Percentiles rank a stretch among this genome's conserved stretches.
Conservation (phyloP, 2,329 filamentous ascomycete genomes). For the Cyphellophora europaea region DNA sequence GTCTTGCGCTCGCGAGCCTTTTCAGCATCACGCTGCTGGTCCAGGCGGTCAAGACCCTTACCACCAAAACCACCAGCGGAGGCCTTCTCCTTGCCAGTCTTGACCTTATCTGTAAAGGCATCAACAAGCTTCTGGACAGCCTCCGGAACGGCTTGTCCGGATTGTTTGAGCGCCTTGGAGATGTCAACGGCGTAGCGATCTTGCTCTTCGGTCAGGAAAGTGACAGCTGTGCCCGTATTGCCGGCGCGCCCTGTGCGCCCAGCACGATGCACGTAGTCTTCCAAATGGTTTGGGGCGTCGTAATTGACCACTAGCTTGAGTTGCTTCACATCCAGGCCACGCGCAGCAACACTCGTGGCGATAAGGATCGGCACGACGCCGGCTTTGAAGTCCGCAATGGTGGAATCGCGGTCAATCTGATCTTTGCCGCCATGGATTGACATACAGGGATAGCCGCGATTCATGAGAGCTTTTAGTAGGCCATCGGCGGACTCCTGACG, state of each 20-base stretch:
- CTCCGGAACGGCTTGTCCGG: slow-evolving; percentile 73
- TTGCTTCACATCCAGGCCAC: slow-evolving; percentile 91
- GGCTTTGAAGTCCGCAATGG: slow-evolving; percentile 86
- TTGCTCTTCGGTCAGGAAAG: slow-evolving; percentile 84
- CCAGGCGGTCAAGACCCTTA: slow-evolving; percentile 83
- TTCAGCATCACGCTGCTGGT: slow-evolving; percentile 81
- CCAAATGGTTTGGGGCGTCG: slow-evolving; percentile 45
- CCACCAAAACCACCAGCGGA: slow-evolving; percentile 80
- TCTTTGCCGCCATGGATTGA: slow-evolving; percentile 92
- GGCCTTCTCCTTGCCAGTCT: slow-evolving; percentile 82
- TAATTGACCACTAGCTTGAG: slow-evolving; percentile 72
- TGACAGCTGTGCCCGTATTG: slow-evolving; percentile 77
- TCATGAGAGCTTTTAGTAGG: slow-evolving; percentile 65
- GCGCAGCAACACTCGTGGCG: slow-evolving; percentile 89
- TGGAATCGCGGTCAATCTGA: slow-evolving; percentile 85
- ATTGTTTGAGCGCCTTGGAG: slow-evolving; percentile 84
- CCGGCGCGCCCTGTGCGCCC: slow-evolving; percentile 82
- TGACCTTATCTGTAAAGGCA: slow-evolving; percentile 79
- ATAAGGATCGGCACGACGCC: slow-evolving; percentile 84
- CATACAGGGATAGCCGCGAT: slow-evolving; percentile 82
- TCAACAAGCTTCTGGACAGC: slow-evolving; percentile 51
- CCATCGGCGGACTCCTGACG: slow-evolving; percentile 84
- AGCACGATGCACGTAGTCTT: slow-evolving; percentile 62
- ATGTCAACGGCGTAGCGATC: slow-evolving; percentile 85
- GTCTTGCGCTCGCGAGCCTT: slow-evolving; percentile 79